Base-by-base conservation (phyloP, 352 stramenopile species). In the Globisporangium nunn region DNA sequence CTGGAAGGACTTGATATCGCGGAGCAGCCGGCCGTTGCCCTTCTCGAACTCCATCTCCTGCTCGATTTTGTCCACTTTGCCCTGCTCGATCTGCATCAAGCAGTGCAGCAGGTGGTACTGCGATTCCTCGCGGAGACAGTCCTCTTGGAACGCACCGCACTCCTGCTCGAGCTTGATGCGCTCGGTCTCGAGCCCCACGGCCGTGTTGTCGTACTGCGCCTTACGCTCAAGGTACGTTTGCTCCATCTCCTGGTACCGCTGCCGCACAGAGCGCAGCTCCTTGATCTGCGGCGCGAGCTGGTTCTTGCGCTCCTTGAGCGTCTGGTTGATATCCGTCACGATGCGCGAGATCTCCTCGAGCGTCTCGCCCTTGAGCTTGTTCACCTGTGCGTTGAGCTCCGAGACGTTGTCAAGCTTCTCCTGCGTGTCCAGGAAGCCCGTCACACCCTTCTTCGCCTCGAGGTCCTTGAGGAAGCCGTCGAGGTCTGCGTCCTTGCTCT, bases 281-380 rank as follows among this genome's bases (percentile, higher is more conserved):
- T 94, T 92, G 61, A 98, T 96, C 66, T 96, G 85, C 52, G 92
- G 93, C 23, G 91, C 87, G 31, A 98, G 68, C 49, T 96, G 91
- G 52, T 86, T 92, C 62, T 97, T 97, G 23, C 94, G 78, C 50
- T 95, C 88, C 43, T 89, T 95, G 30, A 97, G 72, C 40, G 88
- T 85, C 57, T 96, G 70, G 64, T 94, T 96, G 51, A 98, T 97
- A 50, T 96, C 79, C 7, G 88, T 87, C 14, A 98, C 91, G 37
- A 97, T 81, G 23, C 71, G 73, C 43, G 87, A 97, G 52, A 98
- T 97, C 58, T 98, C 93, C 59, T 98, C 91, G 15, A 98, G 78
- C 31, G 88, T 98, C 66, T 96, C 77, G 10, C 84, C 85, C 61
- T 98, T 98, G 39, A 91, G 62, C 57, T 92, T 78, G 68, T 98